phyloP scores from a whole-genome alignment of 1,284 basidiomycete genomes.

The Ganoderma meredithae region DNA sequence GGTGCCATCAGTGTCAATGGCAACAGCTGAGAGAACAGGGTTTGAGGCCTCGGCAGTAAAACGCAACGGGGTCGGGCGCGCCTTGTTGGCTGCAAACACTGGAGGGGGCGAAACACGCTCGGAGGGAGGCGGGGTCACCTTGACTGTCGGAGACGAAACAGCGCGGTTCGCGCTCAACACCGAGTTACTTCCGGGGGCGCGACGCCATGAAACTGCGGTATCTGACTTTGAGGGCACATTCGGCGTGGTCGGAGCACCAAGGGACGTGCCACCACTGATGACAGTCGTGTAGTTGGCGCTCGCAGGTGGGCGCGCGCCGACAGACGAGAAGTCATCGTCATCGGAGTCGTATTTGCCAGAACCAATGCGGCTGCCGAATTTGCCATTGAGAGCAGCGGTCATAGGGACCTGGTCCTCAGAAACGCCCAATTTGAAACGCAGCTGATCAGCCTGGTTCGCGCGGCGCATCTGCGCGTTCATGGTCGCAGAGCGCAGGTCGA shows the following conservation, averaged over 20 bases:
- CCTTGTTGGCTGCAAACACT: constrained; percentile 45
- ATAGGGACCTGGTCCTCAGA: constrained; percentile 72
- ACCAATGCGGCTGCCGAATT: constrained; percentile 71
- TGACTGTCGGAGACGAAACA: constrained; percentile 68
- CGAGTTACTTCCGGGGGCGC: constrained; percentile 72
- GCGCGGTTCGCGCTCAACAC: constrained; percentile 71
- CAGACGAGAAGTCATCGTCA: constrained; percentile 46
- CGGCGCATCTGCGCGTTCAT: constrained; percentile 66
- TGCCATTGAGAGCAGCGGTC: constrained; percentile 79
- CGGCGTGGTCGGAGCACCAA: constrained; percentile 60
- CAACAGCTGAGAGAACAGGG: constrained; percentile 63
- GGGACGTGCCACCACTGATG: constrained; percentile 73
- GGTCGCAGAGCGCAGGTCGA: constrained; percentile 63
- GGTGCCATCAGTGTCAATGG: constrained; percentile 59
- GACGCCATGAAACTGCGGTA: constrained; percentile 77
- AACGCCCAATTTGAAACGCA: constrained; percentile 64
- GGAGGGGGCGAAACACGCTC: constrained; percentile 64
- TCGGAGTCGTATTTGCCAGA: constrained; percentile 50
- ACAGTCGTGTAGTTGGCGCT: constrained; percentile 72
- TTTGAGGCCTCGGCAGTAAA: constrained; percentile 63
- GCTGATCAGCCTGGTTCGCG: constrained; percentile 68
- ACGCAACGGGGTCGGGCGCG: constrained; percentile 74
- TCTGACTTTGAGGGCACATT: constrained; percentile 72
- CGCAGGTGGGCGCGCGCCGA: constrained; percentile 47
- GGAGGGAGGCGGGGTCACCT: constrained; percentile 71